Evolutionary conservation across 2,329 filamentous ascomycete genomes (phyloP).

Genomic region (Trichoderma sp.): DNA sequence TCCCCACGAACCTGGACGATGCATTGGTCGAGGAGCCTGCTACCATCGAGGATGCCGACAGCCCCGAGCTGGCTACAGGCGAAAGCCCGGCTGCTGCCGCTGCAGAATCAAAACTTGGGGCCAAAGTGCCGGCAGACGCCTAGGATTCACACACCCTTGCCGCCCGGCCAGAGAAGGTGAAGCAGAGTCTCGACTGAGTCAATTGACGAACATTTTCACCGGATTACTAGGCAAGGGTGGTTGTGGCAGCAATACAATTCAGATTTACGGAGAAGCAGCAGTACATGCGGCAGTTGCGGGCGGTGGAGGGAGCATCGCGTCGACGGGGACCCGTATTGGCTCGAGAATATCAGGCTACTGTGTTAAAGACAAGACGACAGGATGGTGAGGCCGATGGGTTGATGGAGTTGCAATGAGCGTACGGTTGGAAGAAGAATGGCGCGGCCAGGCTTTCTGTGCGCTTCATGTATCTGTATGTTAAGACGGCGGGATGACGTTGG

Average conservation of each 20-base stretch:
- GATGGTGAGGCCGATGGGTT: not conserved
- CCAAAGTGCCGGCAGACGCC: conserved; percentile 14
- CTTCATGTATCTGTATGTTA: conserved; percentile 28
- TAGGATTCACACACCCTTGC: conserved; percentile 15
- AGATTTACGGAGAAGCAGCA: not conserved
- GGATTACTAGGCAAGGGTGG: conserved; percentile 11
- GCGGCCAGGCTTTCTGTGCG: conserved; percentile 13
- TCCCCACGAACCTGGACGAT: conserved; percentile 55
- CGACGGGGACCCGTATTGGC: not conserved
- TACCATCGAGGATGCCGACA: conserved; percentile 41
- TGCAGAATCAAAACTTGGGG: conserved; percentile 29
- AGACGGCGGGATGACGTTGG: conserved; percentile 10
- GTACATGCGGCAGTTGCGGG: not conserved
- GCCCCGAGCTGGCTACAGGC: conserved; percentile 33
- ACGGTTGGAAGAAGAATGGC: conserved; percentile 7
- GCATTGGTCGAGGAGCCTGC: conserved; percentile 56
- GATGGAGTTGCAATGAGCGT: not conserved
- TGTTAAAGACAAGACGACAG: not conserved
- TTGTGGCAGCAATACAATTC: not conserved
- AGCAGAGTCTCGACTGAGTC: not conserved
- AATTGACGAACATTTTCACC: not conserved
- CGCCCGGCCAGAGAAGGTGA: not conserved
- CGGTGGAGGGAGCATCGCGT: not conserved
- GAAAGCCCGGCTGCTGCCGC: conserved; percentile 32
- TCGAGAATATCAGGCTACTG: not conserved